Evolutionary conservation across 495 filamentous ascomycete species (phyloP), one percentile per base, ranked within the genome.

Genomic region (Hypoxylon fuscum): DNA sequence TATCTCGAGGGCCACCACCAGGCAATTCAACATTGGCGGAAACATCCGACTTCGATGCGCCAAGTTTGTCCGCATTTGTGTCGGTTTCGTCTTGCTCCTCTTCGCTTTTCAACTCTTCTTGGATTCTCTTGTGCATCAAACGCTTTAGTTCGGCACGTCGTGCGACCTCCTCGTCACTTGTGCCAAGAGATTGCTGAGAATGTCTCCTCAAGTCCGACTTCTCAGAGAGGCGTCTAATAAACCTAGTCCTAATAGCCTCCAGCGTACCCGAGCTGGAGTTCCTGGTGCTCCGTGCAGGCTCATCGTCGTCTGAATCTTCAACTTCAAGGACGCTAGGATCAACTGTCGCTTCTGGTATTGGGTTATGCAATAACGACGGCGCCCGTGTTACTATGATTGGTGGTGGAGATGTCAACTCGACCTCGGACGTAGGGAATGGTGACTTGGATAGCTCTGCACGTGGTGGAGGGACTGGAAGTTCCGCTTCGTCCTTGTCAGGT

Each of bases 91-190:
- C 55, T 18, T 71, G 52, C 14, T 65, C 64, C 50, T 75, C 67
- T 29, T 77, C 77, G 29, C 55, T 78, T 47, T 76, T 77, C 25
- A 84, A 65, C 49, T 84, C 81, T 35, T 83, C 79, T 48, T 80
- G 77, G 18, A 84, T 83, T 53, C 81, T 73, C 55, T 79, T 77
- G 47, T 79, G 75, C 72, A 79, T 76, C 11, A 83, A 63, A 40
- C 81, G 72, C 61, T 75, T 79, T 45, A 84, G 55, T 57, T 84
- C 81, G 27, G 78, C 80, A 47, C 81, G 74, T 5, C 81, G 73
- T 41, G 78, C 77, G 35, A 81, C 55, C 58, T 80, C 80, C 54
- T 81, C 79, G n/a, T 79, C 72, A 32, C 73, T 79, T 25, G 68
- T 72, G 14, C 79, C 78, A 1, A 79, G 72, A 23, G 74, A 75